Evolutionary conservation across 1,284 basidiomycete species (phyloP), one percentile per base, ranked within the genome.

Genomic region (Austroboletus novae-zelandiae): DNA sequence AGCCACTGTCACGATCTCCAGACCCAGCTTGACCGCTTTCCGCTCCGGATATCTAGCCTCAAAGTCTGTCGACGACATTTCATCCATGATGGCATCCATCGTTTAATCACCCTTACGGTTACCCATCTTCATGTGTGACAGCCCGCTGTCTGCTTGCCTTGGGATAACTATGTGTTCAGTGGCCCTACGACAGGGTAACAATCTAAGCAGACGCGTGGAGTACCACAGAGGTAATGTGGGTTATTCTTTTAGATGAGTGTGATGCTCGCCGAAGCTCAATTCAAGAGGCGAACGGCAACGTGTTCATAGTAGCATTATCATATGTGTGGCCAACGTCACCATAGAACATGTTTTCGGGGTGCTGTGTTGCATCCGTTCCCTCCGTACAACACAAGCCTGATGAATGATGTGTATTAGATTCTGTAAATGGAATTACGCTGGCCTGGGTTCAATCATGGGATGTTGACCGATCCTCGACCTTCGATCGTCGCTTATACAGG

Each of bases 301-400:
- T 20, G 2, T 41, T 20, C n/a, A 25, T 25, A 3, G 5, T 34
- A 60, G 58, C 14, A 45, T 62, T 10, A 20, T 61, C 8, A 1
- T 61, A 0, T 58, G 42, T 34, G 3, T 48, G n/a, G n/a, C 32
- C 15, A 55, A 40, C 20, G 25, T 58, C 5, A 20, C 43, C 9
- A 17, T 60, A 2, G 41, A 47, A 4, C 49, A 48, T 5, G 25
- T 4, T 18, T 7, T 59, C 6, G 58, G 58, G 29, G 58, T 60
- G 41, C 9, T n/a, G 37, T 48, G 5, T 18, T 25, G 7, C 13
- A 7, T 27, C 42, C 17, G 1, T n/a, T 6, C 8, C 8, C 11
- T 25, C 11, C 31, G 3, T 9, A 35, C 30, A 31, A 31, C 30
- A 31, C 11, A n/a, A 15, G 14, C 9, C 17, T 13, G 10, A 39